Base-by-base conservation (phyloP, 2,329 filamentous ascomycete species). In the Spiromastix sp. region DNA sequence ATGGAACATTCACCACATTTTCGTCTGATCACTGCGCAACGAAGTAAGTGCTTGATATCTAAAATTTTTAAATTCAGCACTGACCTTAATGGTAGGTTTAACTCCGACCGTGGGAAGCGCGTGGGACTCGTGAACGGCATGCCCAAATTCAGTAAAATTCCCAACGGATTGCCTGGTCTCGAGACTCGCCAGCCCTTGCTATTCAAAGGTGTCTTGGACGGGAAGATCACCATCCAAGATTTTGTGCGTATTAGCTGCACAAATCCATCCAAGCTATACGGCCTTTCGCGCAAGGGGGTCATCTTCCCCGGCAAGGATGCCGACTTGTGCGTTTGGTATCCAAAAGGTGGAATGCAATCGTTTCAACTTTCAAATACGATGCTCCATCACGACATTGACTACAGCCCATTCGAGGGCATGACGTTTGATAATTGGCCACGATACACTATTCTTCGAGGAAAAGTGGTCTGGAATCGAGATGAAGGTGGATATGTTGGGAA, bases 321-420 rank as follows among this genome's bases (percentile, higher is more conserved):
- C 1, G 72, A 77, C 50, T 49, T 77, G 22, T 67, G 68, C 8
- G 64, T 76, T 13, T 77, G 72, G 71, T 71, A 74, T 49, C 70
- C 70, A 7, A 18, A 38, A 20, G 33, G 21, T 4, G 55, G 24
- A 3, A 41, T 41, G 26, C 49, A 66, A 12, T 51, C 27, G 11
- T 29, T 29, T 13, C 27, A 11, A 13, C 13, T 29, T 9, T 9
- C 4, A 9, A 29, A 77, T 45, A 56, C 59, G 5, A 67, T 69
- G 55, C 50, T 79, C 42, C 74, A 79, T 51, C 74, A 79, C 48
- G 64, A 72, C 40, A 67, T 75, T 2, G 74, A 79, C 46, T 77
- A 79, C 46, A 77, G 74, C 6, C 74, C 74, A 0, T 79, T 71
- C 44, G 74, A 79, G 48, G 73, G 74, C 0, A 62, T 60, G 32